Conservation (phyloP, 2,329 filamentous ascomycete genomes). For the Penicillium hesseltinei region DNA sequence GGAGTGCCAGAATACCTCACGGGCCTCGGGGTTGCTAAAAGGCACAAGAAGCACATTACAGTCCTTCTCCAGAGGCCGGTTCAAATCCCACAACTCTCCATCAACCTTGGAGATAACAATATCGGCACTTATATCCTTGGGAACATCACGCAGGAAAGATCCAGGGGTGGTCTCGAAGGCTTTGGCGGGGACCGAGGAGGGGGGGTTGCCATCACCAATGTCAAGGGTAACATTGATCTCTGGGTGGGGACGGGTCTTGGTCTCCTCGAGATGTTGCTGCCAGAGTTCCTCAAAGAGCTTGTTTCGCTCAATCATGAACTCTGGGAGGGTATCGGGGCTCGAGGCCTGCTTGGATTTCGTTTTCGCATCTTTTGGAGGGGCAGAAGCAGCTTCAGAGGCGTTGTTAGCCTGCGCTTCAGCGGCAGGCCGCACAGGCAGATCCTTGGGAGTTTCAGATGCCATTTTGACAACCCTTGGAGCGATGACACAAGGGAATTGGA, state of each 20-base stretch:
- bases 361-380: constrained; percentile 36
- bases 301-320: constrained; percentile 80
- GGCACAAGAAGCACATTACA: constrained; percentile 81
- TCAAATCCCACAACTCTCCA: constrained; percentile 87
- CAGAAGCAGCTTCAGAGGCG: constrained; percentile 26
- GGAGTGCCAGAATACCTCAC: constrained; percentile 97
- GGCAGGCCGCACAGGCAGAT: constrained; percentile 37
- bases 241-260: constrained; percentile 52
- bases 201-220: constrained; percentile 42
- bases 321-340: constrained; percentile 54
- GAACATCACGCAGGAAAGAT: constrained; percentile 73
- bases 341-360: constrained; percentile 21
- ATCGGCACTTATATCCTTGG: constrained; percentile 83
- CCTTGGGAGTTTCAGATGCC: constrained; percentile 37
- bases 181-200: constrained; percentile 57
- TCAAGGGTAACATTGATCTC: constrained; percentile 51
- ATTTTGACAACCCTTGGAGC: constrained; percentile 24
- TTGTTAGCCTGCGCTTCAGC: constrained; percentile 27
- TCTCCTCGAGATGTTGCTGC: constrained; percentile 75
- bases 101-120: constrained; percentile 80
- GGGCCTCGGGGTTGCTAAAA: constrained; percentile 74
- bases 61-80: constrained; percentile 82
- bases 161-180: constrained; percentile 89
- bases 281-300: constrained; percentile 86
- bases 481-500: constrained; percentile 22